Evolutionary conservation across 148 eudicot genomes (phyloP).

Genomic region (Diospyros lotus): DNA sequence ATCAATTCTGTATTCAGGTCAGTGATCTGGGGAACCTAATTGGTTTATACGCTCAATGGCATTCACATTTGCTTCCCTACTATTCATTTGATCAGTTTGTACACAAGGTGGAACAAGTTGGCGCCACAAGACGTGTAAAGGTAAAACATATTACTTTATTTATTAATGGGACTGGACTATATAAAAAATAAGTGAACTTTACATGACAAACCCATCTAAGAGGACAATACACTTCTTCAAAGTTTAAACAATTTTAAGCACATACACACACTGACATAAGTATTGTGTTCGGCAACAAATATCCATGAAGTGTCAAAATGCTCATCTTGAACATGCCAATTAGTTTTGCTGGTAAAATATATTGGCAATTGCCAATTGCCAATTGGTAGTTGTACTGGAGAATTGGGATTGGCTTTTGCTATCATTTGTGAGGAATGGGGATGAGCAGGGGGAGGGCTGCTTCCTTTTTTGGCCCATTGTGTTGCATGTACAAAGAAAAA

Average conservation of each 20-base stretch:
- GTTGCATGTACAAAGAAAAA: neutral
- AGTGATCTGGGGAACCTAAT: conserved; percentile 70
- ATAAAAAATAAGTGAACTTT: neutral
- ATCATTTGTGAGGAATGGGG: neutral
- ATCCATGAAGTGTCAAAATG: neutral
- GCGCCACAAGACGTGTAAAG: conserved; percentile 70
- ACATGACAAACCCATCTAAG: neutral
- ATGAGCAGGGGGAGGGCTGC: neutral
- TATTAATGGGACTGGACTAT: neutral
- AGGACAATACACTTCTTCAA: neutral
- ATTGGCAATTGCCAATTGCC: too few species aligned
- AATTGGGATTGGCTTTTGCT: neutral
- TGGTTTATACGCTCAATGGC: conserved; percentile 85
- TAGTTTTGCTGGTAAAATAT: conserved; percentile 1
- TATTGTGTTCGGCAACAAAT: neutral
- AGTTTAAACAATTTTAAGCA: too few species aligned
- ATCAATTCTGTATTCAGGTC: conserved; percentile 39
- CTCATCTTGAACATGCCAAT: neutral
- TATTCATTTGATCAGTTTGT: conserved; percentile 84
- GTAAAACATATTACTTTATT: conserved; percentile 23
- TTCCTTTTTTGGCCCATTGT: neutral
- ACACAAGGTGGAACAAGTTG: conserved; percentile 86
- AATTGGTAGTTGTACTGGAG: neutral
- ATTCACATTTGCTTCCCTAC: conserved; percentile 75
- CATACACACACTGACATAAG: too few species aligned